A percentile compares a stretch with the other conserved stretches of the same genome.
These are phyloP conservation scores for Globisporangium lucens DNA, from an alignment of 352 stramenopile species.

Conservation along the genomic window DNA sequence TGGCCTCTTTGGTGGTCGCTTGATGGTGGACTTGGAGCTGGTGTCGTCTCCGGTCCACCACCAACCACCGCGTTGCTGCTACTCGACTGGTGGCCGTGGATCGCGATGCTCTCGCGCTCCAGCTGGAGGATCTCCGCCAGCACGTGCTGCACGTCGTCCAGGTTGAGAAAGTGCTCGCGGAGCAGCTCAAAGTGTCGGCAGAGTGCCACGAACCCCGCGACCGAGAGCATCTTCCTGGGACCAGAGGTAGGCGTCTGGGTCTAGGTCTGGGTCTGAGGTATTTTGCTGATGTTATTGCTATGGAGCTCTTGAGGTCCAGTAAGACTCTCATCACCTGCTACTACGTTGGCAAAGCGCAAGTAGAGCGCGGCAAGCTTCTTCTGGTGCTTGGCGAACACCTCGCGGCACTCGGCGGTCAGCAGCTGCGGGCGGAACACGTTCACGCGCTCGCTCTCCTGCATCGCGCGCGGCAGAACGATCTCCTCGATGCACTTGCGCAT, in stretches of 20 bases:
- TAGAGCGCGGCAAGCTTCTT: slow-evolving; percentile 44
- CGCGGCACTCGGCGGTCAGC: slow-evolving; percentile 44
- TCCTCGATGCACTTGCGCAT: slow-evolving; percentile 51
- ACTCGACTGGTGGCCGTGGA: slow-evolving; percentile 3
- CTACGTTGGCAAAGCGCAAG: slow-evolving; percentile 28
- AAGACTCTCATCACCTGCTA: not conserved
- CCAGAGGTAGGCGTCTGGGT: no score
- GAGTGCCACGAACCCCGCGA: slow-evolving; percentile 39
- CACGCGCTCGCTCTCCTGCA: slow-evolving; percentile 44
- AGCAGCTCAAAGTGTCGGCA: slow-evolving; percentile 56
- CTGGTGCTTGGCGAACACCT: slow-evolving; percentile 50
- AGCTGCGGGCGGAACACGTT: slow-evolving; percentile 53
- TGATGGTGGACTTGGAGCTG: no score
- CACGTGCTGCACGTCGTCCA: slow-evolving; percentile 63
- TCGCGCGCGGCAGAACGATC: slow-evolving; percentile 48
- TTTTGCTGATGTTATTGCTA: not conserved
- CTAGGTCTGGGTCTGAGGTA: no score
- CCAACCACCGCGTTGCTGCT: not conserved
- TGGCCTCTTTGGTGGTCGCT: slow-evolving; percentile 8
- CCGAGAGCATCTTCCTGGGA: slow-evolving; percentile 37
- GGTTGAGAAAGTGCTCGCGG: slow-evolving; percentile 52
- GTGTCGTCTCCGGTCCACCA: not conserved
- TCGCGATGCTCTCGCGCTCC: slow-evolving; percentile 44
- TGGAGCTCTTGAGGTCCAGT: not conserved
- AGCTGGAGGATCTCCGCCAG: slow-evolving; percentile 57